Evolutionary conservation across 2,329 filamentous ascomycete genomes (phyloP), one percentile per base, ranked within the genome.

Genomic region (Drechslerella dactyloides): DNA sequence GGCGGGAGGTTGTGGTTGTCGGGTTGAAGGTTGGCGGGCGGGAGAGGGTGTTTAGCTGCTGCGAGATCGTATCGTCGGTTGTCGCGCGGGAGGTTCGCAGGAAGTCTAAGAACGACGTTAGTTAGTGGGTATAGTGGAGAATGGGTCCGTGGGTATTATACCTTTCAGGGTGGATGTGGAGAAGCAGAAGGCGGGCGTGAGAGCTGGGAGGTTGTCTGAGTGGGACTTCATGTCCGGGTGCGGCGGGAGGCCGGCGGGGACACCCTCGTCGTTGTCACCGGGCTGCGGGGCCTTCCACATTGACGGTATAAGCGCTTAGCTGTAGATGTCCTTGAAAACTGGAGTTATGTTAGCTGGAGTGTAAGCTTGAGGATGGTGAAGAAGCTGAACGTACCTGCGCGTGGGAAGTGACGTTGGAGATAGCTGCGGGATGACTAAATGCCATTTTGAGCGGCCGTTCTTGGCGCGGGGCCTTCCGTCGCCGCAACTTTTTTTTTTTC

Each of bases 21-120:
- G 93, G 90, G 78, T 96, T 89, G 80, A 96, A 97, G 15, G 87
- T 86, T 42, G 81, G 80, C 35, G 77, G 76, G 50, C 83, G 82
- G 11, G 90, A 84, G 0, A 93, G 93, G 0, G 89, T 93, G 50
- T 91, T 82, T 73, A 99, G 86, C 77, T 96, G 93, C 78, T 96
- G 93, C 0, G 87, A 87, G 78, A 99, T 97, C 50, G 90, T 91
- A 80, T 99, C 94, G 81, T 99, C 94, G 77, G 97, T 89, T 53
- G 90, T 86, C 58, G 86, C 84, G 74, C 94, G 87, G 8, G 93
- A 97, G 75, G 94, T 80, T 42, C 92, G 90, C 21, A 99, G 85
- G 79, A 99, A 99, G 79, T 96, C 94, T 96, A n/a, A n/a, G 77
- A 66, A 75, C 19, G 44, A 33, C 15, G 44, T 62, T 50, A 55